Percentiles rank a stretch among this genome's conserved stretches.
Evolutionary conservation across 73 alveolate genomes (phyloP).

Genomic region (Paramecium pentaurelia): DNA sequence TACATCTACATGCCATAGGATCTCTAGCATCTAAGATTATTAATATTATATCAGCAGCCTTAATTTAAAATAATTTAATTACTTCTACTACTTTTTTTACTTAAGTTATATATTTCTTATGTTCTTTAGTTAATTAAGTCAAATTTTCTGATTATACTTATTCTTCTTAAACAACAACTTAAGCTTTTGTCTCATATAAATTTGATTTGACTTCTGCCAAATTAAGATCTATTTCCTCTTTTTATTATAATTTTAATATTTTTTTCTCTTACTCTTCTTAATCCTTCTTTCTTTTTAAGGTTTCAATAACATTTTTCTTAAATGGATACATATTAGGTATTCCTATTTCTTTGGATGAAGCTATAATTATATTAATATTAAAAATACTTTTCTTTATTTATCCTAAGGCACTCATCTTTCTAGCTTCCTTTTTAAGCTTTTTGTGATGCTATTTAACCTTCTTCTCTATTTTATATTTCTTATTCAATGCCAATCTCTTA

Average conservation of each 20-base stretch:
- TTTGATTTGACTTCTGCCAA: conserved; percentile 10
- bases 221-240: conserved; percentile 33
- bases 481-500: conserved; percentile 45
- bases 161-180: conserved; percentile 20
- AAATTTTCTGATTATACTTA: neutral
- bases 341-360: conserved; percentile 58
- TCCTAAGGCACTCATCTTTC: conserved; percentile 59
- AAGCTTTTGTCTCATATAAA: conserved; percentile 12
- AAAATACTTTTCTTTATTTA: conserved; percentile 35
- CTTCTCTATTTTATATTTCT: conserved; percentile 59
- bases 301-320: conserved; percentile 62
- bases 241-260: neutral
- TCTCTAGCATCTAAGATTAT: conserved; percentile 98
- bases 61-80: conserved; percentile 32
- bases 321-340: conserved; percentile 65
- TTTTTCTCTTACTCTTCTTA: conserved; percentile 63
- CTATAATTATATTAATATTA: neutral
- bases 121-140: conserved; percentile 44
- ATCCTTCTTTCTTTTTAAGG: conserved; percentile 65
- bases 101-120: conserved; percentile 74
- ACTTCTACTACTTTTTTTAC: conserved; percentile 79
- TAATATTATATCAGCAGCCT: conserved; percentile 93
- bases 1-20: conserved; percentile 92
- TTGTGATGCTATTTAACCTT: conserved; percentile 56
- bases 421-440: conserved; percentile 61